Evolutionary conservation across 805 yeast genomes (phyloP).

Genomic region (Suhomyces pyralidae): DNA sequence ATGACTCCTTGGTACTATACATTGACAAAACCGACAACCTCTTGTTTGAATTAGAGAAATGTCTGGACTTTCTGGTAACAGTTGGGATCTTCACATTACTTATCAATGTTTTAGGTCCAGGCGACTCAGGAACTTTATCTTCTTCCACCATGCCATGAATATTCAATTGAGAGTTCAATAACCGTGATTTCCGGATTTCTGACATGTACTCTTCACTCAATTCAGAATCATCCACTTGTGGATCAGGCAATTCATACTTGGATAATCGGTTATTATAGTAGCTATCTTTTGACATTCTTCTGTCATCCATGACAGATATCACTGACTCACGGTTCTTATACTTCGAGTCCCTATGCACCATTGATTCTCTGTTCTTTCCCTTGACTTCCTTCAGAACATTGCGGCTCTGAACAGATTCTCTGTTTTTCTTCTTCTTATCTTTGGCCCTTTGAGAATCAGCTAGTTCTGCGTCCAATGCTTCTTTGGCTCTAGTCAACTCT

Average conservation of each 20-base stretch:
- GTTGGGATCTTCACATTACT: conserved; percentile 68
- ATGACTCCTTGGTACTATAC: conserved; percentile 66
- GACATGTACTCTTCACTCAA: conserved; percentile 44
- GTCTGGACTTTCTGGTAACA: conserved; percentile 65
- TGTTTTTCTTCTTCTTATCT: conserved; percentile 8
- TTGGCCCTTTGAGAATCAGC: conserved; percentile 18
- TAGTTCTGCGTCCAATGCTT: conserved; percentile 37
- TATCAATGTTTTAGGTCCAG: conserved; percentile 47
- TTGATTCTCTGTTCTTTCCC: conserved; percentile 6
- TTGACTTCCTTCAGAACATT: background rate
- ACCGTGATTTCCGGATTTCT: conserved; percentile 43
- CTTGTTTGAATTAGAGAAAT: conserved; percentile 60
- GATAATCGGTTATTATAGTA: conserved; percentile 12
- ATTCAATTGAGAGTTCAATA: conserved; percentile 43
- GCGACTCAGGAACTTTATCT: conserved; percentile 7
- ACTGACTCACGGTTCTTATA: conserved; percentile 30
- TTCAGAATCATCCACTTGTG: conserved; percentile 31
- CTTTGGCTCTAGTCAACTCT: conserved; percentile 43
- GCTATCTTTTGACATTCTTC: conserved; percentile 19
- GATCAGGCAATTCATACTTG: conserved; percentile 35
- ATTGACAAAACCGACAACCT: conserved; percentile 70
- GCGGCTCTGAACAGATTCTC: conserved; percentile 6
- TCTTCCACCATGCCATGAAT: conserved; percentile 11
- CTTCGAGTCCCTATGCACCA: conserved; percentile 8
- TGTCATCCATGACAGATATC: conserved; percentile 29